These are phyloP conservation scores for Phaeosphaeriaceae sp. DNA, from an alignment of 2,329 filamentous ascomycete genomes.

Conservation along the genomic window DNA sequence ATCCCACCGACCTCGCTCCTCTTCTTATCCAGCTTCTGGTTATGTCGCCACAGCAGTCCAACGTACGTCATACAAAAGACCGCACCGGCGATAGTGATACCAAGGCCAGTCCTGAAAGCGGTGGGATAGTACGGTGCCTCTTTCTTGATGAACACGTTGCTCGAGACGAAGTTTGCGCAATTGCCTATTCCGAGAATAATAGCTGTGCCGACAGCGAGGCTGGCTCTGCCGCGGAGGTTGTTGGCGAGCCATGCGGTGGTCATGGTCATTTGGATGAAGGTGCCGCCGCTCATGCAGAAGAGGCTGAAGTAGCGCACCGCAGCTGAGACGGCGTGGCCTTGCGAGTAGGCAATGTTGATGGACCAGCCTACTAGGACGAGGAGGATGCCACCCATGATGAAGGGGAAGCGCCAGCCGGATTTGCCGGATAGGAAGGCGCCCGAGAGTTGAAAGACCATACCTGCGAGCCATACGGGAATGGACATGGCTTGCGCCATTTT, in stretches of 20 bases:
- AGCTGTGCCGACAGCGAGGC: constrained; percentile 25
- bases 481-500: constrained; percentile 43
- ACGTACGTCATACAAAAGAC: constrained; percentile 38
- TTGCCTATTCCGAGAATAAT: constrained; percentile 55
- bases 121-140: constrained; percentile 37
- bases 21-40: constrained; percentile 51
- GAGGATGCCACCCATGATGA: constrained; percentile 34
- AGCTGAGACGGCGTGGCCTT: constrained; percentile 54
- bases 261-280: constrained; percentile 63
- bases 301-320: constrained; percentile 56
- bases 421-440: constrained; percentile 32
- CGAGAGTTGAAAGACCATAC: constrained; percentile 33
- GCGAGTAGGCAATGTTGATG: constrained; percentile 55
- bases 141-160: constrained; percentile 38
- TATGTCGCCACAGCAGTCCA: constrained; percentile 59
- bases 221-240: constrained; percentile 49
- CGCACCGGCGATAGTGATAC: constrained; percentile 34
- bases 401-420: constrained; percentile 39
- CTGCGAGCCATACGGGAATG: constrained; percentile 44
- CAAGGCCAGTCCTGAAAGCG: constrained; percentile 45
- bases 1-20: constrained; percentile 22
- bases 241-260: constrained; percentile 62
- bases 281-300: constrained; percentile 43
- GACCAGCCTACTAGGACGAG: constrained; percentile 59
- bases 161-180: constrained; percentile 64